A percentile compares a stretch with the other conserved stretches of the same genome.
Evolutionary conservation across 2,329 filamentous ascomycete genomes (phyloP).

Genomic region (Alternaria alternata): DNA sequence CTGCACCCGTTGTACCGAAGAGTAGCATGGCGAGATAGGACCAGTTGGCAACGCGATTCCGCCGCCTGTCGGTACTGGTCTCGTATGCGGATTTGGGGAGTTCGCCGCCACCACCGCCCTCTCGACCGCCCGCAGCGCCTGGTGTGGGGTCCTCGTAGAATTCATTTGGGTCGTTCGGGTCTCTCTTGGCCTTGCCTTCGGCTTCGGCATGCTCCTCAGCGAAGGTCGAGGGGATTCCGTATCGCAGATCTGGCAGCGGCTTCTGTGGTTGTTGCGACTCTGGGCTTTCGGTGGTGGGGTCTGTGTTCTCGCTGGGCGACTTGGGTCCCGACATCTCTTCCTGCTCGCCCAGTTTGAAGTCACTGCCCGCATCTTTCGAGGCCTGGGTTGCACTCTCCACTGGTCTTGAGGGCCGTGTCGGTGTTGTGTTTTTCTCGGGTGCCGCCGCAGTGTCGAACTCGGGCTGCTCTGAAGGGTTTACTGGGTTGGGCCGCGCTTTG

Average conservation of each 20-base stretch:
- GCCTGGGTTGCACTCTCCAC: slow-evolving; percentile 27
- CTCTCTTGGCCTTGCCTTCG: slow-evolving; percentile 44
- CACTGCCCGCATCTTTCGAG: slow-evolving; percentile 23
- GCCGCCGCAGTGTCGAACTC: slow-evolving; percentile 39
- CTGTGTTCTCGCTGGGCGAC: slow-evolving; percentile 47
- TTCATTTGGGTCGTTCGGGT: slow-evolving; percentile 54
- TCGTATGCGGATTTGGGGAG: slow-evolving; percentile 83
- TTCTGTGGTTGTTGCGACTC: slow-evolving; percentile 60
- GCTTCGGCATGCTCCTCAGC: slow-evolving; percentile 70
- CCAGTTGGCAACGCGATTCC: slow-evolving; percentile 77
- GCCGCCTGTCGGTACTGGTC: slow-evolving; percentile 86
- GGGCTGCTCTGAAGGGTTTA: slow-evolving; percentile 45
- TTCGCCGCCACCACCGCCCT: slow-evolving; percentile 63
- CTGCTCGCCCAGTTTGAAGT: slow-evolving; percentile 42
- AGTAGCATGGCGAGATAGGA: slow-evolving; percentile 71
- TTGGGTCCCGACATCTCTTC: slow-evolving; percentile 48
- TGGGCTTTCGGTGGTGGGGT: slow-evolving; percentile 51
- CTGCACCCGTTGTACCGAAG: slow-evolving; percentile 64
- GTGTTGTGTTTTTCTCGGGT: slow-evolving; percentile 32
- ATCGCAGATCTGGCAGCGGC: slow-evolving; percentile 88
- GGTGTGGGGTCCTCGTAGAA: slow-evolving; percentile 61
- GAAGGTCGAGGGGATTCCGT: slow-evolving; percentile 91
- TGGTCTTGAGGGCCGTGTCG: slow-evolving; percentile 36
- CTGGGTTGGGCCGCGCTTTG: slow-evolving; percentile 34
- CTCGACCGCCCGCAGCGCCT: slow-evolving; percentile 56